These are phyloP conservation scores for Diaporthe sp. DNA, from an alignment of 2,329 filamentous ascomycete genomes.

Conservation along the genomic window DNA sequence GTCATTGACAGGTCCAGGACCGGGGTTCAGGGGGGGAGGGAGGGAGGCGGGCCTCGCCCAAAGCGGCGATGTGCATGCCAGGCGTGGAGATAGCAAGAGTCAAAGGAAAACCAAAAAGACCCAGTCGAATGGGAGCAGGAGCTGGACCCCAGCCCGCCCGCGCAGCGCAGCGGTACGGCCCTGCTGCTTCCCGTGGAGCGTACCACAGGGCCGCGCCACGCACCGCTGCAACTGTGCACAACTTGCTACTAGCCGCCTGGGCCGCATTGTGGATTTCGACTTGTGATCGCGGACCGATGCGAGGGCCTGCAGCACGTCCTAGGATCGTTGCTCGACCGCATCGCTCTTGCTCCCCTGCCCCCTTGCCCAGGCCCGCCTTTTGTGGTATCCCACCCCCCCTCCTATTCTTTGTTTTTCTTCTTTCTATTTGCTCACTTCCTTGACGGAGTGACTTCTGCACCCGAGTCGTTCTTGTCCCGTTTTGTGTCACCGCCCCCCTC, in stretches of 20 bases:
- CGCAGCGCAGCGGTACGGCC: constrained; percentile 33
- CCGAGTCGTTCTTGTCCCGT: constrained; percentile 29
- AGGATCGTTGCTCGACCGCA: constrained; percentile 23
- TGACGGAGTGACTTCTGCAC: constrained; percentile 8
- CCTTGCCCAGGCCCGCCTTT: background rate
- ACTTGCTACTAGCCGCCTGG: constrained; percentile 9
- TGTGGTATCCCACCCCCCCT: background rate
- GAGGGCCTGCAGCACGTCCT: constrained; percentile 31
- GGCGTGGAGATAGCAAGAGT: constrained; percentile 25
- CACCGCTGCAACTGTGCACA: constrained; percentile 17
- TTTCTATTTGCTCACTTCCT: background rate
- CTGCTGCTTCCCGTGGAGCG: constrained; percentile 32
- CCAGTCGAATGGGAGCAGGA: constrained; percentile 16
- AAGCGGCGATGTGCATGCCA: constrained; percentile 14
- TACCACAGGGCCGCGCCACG: constrained; percentile 21
- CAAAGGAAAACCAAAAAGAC: background rate
- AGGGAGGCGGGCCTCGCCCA: constrained; percentile 8
- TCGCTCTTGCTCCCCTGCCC: constrained; percentile 1
- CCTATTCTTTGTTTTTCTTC: background rate
- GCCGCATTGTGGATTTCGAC: constrained; percentile 33
- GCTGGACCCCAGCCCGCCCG: constrained; percentile 21
- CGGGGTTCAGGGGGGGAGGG: constrained; percentile 14
- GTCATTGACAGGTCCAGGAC: constrained; percentile 28
- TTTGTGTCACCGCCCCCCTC: constrained; percentile 23
- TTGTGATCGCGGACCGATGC: constrained; percentile 37